These are phyloP conservation scores for Schizophyllum amplum DNA, from an alignment of 1,284 basidiomycete species.

Conservation along the genomic window DNA sequence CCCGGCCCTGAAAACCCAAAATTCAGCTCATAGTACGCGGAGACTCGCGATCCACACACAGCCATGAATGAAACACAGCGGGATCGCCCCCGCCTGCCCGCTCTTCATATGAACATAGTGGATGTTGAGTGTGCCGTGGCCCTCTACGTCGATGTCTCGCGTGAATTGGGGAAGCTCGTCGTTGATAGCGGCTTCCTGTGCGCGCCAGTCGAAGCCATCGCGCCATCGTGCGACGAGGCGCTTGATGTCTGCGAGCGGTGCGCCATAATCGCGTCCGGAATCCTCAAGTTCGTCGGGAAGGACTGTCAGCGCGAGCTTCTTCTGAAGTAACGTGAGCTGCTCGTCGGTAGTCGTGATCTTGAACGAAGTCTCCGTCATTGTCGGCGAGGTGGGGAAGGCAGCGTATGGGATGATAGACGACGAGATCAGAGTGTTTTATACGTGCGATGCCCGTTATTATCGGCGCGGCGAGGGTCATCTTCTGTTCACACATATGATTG, in stretches of 20 bases:
- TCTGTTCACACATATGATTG: too few species aligned
- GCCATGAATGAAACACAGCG: constrained; percentile 45
- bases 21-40: not conserved
- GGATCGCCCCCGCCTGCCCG: constrained; percentile 31
- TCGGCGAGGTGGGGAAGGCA: not conserved
- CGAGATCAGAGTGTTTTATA: too few species aligned
- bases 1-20: constrained; percentile 42
- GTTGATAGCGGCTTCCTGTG: constrained; percentile 35
- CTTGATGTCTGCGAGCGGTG: constrained; percentile 35
- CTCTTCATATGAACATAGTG: constrained; percentile 47
- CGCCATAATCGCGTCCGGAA: constrained; percentile 38
- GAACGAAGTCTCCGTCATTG: constrained; percentile 28
- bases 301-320: constrained; percentile 31
- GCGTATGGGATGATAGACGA: not conserved
- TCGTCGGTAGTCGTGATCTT: constrained; percentile 32
- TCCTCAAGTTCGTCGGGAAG: constrained; percentile 44
- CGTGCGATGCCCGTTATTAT: too few species aligned
- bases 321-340: constrained; percentile 25
- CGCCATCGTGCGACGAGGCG: constrained; percentile 36
- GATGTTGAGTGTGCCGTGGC: constrained; percentile 33
- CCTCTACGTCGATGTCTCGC: constrained; percentile 33
- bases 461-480: too few species aligned
- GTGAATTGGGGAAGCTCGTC: constrained; percentile 40
- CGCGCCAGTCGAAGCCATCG: constrained; percentile 39
- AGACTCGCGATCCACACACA: constrained; percentile 26